Evolutionary conservation across 2,329 filamentous ascomycete genomes (phyloP).

Genomic region (Fusarium sp.): DNA sequence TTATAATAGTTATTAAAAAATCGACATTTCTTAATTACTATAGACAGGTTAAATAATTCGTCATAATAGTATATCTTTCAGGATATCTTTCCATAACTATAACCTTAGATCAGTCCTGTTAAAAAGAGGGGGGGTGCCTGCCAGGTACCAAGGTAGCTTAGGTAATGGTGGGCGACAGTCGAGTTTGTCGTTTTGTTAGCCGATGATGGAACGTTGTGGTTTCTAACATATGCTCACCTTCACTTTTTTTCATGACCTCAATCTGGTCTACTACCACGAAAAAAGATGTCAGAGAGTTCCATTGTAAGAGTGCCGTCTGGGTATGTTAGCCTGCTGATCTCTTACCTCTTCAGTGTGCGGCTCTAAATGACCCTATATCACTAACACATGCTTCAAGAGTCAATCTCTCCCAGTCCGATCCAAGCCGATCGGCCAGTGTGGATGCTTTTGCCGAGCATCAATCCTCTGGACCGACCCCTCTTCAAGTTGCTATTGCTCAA

Average conservation of each 20-base stretch:
- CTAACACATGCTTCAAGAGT: slow-evolving; percentile 39
- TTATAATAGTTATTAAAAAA: too few relatives aligned
- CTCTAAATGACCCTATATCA: slow-evolving; percentile 17
- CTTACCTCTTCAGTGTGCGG: slow-evolving; percentile 5
- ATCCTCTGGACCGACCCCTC: slow-evolving; percentile 48
- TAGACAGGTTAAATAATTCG: too few relatives aligned
- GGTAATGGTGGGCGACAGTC: slow-evolving; percentile 33
- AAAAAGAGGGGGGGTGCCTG: too few relatives aligned
- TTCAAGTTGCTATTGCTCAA: slow-evolving; percentile 41
- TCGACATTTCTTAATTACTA: too few relatives aligned
- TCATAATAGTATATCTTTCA: too few relatives aligned
- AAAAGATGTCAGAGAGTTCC: slow-evolving; percentile 27
- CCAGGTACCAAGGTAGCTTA: slow-evolving; percentile 33
- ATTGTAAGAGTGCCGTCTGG: slow-evolving; percentile 25
- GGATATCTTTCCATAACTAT: too few relatives aligned
- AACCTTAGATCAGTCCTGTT: too few relatives aligned
- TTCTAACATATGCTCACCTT: not conserved
- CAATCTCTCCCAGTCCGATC: slow-evolving; percentile 41
- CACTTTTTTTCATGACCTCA: not conserved
- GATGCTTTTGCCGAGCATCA: slow-evolving; percentile 46
- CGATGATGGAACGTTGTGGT: slow-evolving; percentile 8
- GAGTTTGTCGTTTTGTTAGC: slow-evolving; percentile 13
- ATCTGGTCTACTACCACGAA: not conserved
- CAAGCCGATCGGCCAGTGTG: slow-evolving; percentile 45
- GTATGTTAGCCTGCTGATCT: slow-evolving; percentile 32